phyloP scores from a whole-genome alignment of 2,329 filamentous ascomycete genomes.

The Hymenoscyphus linearis region DNA sequence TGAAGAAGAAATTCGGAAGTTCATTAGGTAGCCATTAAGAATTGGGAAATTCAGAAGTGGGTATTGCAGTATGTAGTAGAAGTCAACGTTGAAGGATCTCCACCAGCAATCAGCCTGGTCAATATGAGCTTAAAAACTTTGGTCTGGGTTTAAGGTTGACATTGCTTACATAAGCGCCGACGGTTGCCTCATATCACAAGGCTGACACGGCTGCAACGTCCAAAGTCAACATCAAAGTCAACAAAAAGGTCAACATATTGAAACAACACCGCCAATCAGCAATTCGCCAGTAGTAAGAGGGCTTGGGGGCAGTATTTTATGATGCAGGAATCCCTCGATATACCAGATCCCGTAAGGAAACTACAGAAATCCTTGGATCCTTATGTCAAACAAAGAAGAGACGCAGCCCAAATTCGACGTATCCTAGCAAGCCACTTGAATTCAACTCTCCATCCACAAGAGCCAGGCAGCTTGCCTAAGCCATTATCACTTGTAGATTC shows the following conservation, averaged over 20 bases:
- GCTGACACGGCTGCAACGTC: background rate
- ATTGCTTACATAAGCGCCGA: background rate
- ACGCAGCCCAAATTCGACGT: conserved; percentile 51
- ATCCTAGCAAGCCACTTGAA: conserved; percentile 50
- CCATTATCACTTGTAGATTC: conserved; percentile 44
- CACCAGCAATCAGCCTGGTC: conserved; percentile 1
- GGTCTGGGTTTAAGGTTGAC: conserved; percentile 1
- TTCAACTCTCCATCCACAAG: conserved; percentile 35
- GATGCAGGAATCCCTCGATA: conserved; percentile 21
- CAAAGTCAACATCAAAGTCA: conserved; percentile 2
- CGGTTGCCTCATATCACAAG: background rate
- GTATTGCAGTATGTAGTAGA: background rate
- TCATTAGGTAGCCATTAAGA: background rate
- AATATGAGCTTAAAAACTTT: conserved; percentile 1
- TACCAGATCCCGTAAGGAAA: conserved; percentile 35
- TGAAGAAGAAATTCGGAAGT: conserved; percentile 1
- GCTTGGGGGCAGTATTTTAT: background rate
- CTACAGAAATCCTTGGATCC: conserved; percentile 44
- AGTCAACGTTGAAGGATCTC: conserved; percentile 2
- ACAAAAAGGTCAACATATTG: background rate
- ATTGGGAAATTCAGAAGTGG: background rate
- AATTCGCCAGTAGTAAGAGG: background rate
- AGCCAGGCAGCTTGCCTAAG: conserved; percentile 34
- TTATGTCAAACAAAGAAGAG: conserved; percentile 52
- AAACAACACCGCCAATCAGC: background rate